phyloP scores from a whole-genome alignment of 2,329 filamentous ascomycete genomes.

The Fonsecaea monophora region DNA sequence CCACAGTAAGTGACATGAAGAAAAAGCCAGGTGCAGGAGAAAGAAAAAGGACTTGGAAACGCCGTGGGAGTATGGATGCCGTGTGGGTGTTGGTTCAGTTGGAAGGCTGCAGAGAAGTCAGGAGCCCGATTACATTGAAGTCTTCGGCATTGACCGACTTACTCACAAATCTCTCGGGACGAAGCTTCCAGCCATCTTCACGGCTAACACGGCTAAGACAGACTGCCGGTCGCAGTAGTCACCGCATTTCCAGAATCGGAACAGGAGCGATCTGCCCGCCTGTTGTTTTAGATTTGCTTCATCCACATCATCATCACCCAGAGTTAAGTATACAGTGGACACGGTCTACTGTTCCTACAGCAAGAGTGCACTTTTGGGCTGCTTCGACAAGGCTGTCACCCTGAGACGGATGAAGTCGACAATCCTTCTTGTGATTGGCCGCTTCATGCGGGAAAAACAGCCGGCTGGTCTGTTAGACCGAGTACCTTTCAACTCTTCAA shows the following conservation, averaged over 20 bases:
- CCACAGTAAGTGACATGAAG: background rate
- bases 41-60: background rate
- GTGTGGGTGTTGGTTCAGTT: background rate
- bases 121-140: background rate
- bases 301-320: background rate
- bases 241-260: background rate
- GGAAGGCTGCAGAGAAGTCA: background rate
- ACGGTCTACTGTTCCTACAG: background rate
- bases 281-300: background rate
- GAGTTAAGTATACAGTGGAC: background rate
- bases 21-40: background rate
- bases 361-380: background rate
- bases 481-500: background rate
- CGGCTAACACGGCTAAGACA: background rate
- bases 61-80: background rate
- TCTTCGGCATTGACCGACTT: background rate
- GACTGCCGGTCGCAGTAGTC: background rate
- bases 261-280: background rate
- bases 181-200: background rate
- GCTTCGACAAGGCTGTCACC: background rate
- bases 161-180: background rate
- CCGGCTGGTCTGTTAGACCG: too few relatives aligned
- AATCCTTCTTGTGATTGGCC: too few relatives aligned
- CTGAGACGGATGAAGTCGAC: background rate
- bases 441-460: too few relatives aligned